Base-by-base conservation (phyloP, 495 filamentous ascomycete genomes). In the Penicillium taxi region DNA sequence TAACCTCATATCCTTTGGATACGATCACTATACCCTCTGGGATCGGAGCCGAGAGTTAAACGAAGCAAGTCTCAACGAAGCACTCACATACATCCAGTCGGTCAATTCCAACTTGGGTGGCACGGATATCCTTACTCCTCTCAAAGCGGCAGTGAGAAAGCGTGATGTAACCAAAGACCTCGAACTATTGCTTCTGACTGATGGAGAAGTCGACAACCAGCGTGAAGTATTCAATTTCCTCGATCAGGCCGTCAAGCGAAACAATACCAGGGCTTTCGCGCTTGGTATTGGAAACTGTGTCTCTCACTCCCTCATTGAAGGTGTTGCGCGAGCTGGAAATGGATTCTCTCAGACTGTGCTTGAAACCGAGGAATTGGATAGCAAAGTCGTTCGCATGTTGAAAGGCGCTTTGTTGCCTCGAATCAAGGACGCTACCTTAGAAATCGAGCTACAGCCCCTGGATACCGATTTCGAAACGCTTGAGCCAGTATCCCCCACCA, bases 1-100 rank as follows among this genome's bases (percentile, higher is more conserved):
- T 64, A 85, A 87, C 54, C 84, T 86, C 39, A 80, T 75, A 55
- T 82, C 76, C 1, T 87, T 87, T 42, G 82, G 82, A 7, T 59
- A 35, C 14, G 9, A 12, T 0, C 45, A 72, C 43, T 49, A 55
- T 0, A 77, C 81, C 38, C 61, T 88, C 9, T 88, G 81, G 72
- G 28, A 54, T 0, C 67, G 62, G 6, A 81, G 76, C 26, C 57
- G 65, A 39, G 52, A 55, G 0, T 86, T 84, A 46, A 67, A 65
- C 16, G 55, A 69, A 17, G 48, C 46, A 0, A 74, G 59, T 5
- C 52, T 85, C 3, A 41, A 67, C 0, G 32, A 65, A 35, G 82
- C 82, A 0, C 48, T 73, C 4, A 8, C 11, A 0, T 68, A 78
- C 45, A 63, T 75, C 5, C 41, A 69, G 5, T 38, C n/a, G 0